Evolutionary conservation across 2,329 filamentous ascomycete genomes (phyloP).

Genomic region (Pseudogymnoascus sp.): DNA sequence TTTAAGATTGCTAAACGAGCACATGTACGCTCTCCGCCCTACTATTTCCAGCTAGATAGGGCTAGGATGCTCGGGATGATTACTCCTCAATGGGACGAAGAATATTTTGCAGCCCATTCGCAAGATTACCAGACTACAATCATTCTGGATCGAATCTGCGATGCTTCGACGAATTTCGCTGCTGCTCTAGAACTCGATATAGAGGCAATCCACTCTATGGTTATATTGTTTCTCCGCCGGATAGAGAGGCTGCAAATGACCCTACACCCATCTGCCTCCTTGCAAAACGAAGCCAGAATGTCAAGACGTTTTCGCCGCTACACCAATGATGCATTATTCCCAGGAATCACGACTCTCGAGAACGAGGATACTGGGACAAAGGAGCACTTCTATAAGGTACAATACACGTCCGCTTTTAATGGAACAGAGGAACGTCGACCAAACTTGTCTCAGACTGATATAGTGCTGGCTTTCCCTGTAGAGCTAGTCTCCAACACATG

Average conservation of each 20-base stretch:
- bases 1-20: conserved; percentile 29
- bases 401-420: neutral
- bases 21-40: conserved; percentile 31
- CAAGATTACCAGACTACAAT: neutral
- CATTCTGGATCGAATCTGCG: neutral
- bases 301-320: neutral
- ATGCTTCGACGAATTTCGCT: neutral
- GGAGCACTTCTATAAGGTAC: neutral
- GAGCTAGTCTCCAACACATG: neutral
- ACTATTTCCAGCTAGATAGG: conserved; percentile 27
- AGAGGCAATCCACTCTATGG: neutral
- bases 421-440: neutral
- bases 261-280: neutral
- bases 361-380: neutral
- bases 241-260: neutral
- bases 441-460: conserved; percentile 26
- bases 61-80: conserved; percentile 10
- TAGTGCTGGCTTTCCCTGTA: conserved; percentile 42
- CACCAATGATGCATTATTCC: neutral
- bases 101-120: neutral
- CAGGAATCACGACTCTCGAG: neutral
- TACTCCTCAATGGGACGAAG: conserved; percentile 10
- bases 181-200: neutral
- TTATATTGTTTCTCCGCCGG: neutral
- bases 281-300: neutral